Evolutionary conservation across 768 basidiomycete species (phyloP), one percentile per base, ranked within the genome.

Genomic region (Suillus placidus): DNA sequence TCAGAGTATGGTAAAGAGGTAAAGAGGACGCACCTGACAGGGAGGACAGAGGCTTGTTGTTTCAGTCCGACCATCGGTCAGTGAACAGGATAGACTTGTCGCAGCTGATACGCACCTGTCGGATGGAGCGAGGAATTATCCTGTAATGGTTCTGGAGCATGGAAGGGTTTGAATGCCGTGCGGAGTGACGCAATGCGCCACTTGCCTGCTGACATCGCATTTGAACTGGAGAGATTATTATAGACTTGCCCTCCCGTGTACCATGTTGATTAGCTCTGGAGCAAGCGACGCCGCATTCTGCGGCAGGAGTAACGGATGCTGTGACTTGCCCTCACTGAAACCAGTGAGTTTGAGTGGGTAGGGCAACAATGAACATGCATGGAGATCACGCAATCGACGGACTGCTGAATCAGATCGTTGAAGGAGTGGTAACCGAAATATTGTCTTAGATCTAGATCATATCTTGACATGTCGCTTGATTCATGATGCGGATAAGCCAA

Each of bases 1-100:
- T 60, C 60, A 55, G 49, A 62, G 35, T 45, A 26, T 38, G 32
- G 35, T 12, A 32, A 30, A 52, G 16, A 52, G 54, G 43, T 55
- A 13, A 66, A 55, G 49, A 61, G 45, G 66, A 63, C 79, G 68
- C 67, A 91, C 94, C 86, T 90, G 40, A 94, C 93, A 26, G 95
- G 95, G 35, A 97, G 85, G 32, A 97, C 87, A 94, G 96, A 18
- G 95, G 90, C 79, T 92, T 95, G 77, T 84, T 87, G 71, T 92
- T 76, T 94, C 69, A 97, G 84, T 80, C 93, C 88, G 87, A 94
- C 93, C 72, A 95, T 95, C 58, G 62, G 49, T 63, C 32, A 68
- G 68, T 54, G 6, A 43, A 57, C 23, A 42, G 30, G 49, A 65
- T 40, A 37, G 45, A 35, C 55, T 42, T 42, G 23, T 32, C 23